phyloP scores from a whole-genome alignment of 179 eudicot genomes.

The Spergularia azorica region DNA sequence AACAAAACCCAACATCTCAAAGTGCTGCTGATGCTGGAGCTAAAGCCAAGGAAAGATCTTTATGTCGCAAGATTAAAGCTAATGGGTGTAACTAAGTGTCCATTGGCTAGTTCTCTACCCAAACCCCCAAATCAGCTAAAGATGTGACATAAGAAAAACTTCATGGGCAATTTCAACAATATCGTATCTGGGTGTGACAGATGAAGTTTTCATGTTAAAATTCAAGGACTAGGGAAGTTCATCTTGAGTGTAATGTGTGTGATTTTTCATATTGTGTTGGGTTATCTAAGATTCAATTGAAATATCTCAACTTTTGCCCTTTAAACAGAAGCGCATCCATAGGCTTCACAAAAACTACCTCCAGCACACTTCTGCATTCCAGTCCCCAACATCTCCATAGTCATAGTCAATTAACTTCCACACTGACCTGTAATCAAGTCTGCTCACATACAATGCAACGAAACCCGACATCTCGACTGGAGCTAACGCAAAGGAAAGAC shows the following conservation, averaged over 20 bases:
- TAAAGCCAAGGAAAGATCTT: conserved; percentile 19
- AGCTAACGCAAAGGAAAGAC: conserved; percentile 19
- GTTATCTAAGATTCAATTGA: background rate
- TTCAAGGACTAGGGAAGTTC: conserved; percentile 11
- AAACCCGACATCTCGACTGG: conserved; percentile 19
- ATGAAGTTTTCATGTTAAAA: no score
- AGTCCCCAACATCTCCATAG: conserved; percentile 33
- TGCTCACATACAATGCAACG: conserved; percentile 21
- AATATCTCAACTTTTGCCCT: conserved; percentile 15
- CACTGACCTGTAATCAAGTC: conserved; percentile 22
- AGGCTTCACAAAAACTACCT: conserved; percentile 21
- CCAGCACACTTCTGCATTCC: conserved; percentile 23
- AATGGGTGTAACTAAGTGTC: background rate
- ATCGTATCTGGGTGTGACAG: background rate
- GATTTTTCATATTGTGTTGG: background rate
- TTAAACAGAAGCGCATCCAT: conserved; percentile 15
- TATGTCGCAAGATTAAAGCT: background rate
- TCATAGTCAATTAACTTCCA: conserved; percentile 26
- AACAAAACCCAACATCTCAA: conserved; percentile 19
- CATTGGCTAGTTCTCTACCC: background rate
- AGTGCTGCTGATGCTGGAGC: background rate
- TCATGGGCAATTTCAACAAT: background rate
- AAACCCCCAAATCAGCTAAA: background rate
- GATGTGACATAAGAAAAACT: background rate
- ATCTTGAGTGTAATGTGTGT: conserved; percentile 20